A percentile compares a stretch with the other conserved stretches of the same genome.
Evolutionary conservation across 352 stramenopile genomes (phyloP).

Genomic region (Hyaloperonospora brassicae): DNA sequence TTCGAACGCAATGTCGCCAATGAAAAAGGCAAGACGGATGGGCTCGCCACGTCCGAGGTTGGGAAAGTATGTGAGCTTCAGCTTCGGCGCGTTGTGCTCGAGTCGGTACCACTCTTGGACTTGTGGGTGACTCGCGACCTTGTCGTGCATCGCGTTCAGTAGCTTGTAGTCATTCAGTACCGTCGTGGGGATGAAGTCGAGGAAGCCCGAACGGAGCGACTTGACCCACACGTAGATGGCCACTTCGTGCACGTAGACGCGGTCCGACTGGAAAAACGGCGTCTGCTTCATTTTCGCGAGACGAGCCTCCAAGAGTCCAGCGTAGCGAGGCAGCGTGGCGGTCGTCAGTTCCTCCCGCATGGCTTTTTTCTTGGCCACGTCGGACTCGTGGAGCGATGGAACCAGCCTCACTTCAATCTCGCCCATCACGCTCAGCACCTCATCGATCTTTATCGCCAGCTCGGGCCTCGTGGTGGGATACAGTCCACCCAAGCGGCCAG

Average conservation of each 20-base stretch:
- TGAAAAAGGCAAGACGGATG: constrained; percentile 41
- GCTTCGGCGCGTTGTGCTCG: constrained; percentile 22
- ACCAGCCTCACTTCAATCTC: constrained; percentile 32
- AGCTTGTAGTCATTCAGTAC: constrained; percentile 28
- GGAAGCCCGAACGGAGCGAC: constrained; percentile 22
- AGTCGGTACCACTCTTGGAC: constrained; percentile 35
- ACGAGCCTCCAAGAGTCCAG: constrained; percentile 24
- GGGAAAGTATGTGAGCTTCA: constrained; percentile 56
- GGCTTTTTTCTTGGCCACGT: constrained; percentile 34
- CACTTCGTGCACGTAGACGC: constrained; percentile 30
- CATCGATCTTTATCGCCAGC: constrained; percentile 48
- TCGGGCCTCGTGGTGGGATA: constrained; percentile 40
- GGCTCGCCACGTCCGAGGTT: constrained; percentile 34
- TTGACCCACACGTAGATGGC: constrained; percentile 33
- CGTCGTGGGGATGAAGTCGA: constrained; percentile 32
- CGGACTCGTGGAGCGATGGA: constrained; percentile 22
- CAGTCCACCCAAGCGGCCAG: constrained; percentile 42
- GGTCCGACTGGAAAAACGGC: constrained; percentile 27
- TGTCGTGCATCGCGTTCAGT: constrained; percentile 24
- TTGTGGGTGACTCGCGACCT: constrained; percentile 28
- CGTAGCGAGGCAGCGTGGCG: constrained; percentile 24
- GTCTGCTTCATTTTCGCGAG: constrained; percentile 33
- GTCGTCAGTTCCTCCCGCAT: constrained; percentile 27
- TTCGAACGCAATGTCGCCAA: constrained; percentile 46
- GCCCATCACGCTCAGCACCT: constrained; percentile 36